phyloP scores from a whole-genome alignment of 441 rosid genomes.

The Adansonia grandidieri region DNA sequence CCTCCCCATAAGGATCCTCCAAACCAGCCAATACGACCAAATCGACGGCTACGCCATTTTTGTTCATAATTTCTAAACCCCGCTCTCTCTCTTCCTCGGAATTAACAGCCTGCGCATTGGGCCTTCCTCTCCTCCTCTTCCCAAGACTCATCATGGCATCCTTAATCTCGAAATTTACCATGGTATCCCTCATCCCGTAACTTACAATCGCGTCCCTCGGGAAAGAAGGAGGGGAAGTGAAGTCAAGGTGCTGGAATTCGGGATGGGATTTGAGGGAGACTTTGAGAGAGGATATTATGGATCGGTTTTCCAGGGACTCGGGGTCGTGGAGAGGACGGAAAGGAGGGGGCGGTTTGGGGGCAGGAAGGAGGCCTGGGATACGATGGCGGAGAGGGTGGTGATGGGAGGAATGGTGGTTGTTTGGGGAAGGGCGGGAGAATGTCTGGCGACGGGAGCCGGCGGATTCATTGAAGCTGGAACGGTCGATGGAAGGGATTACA shows the following conservation, averaged over 20 bases:
- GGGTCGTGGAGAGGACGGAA: slow-evolving; percentile 38
- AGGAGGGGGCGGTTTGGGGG: slow-evolving; percentile 42
- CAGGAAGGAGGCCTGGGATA: slow-evolving; percentile 47
- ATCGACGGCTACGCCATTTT: slow-evolving; percentile 59
- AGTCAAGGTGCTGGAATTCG: slow-evolving; percentile 42
- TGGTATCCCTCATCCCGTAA: slow-evolving; percentile 21
- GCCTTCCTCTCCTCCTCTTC: slow-evolving; percentile 70
- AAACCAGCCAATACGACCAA: slow-evolving; percentile 41
- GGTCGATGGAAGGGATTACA: slow-evolving; percentile 53
- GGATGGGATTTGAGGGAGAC: slow-evolving; percentile 53
- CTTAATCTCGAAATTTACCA: slow-evolving; percentile 21
- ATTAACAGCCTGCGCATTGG: slow-evolving; percentile 39
- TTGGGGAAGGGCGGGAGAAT: slow-evolving; percentile 56
- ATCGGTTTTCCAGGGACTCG: slow-evolving; percentile 50
- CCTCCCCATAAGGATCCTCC: slow-evolving; percentile 63
- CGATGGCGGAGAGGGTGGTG: slow-evolving; percentile 59
- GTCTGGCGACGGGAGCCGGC: slow-evolving; percentile 77
- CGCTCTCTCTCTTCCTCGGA: slow-evolving; percentile 35
- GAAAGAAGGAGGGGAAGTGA: slow-evolving; percentile 32
- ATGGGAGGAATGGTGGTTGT: slow-evolving; percentile 42
- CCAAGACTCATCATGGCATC: slow-evolving; percentile 31
- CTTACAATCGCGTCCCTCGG: slow-evolving; percentile 20
- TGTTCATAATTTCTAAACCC: slow-evolving; percentile 49
- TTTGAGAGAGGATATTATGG: slow-evolving; percentile 54
- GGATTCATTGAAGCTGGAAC: slow-evolving; percentile 66